These are phyloP conservation scores for Triglochin maritima DNA, from an alignment of 106 monocot genomes.

Conservation along the genomic window DNA sequence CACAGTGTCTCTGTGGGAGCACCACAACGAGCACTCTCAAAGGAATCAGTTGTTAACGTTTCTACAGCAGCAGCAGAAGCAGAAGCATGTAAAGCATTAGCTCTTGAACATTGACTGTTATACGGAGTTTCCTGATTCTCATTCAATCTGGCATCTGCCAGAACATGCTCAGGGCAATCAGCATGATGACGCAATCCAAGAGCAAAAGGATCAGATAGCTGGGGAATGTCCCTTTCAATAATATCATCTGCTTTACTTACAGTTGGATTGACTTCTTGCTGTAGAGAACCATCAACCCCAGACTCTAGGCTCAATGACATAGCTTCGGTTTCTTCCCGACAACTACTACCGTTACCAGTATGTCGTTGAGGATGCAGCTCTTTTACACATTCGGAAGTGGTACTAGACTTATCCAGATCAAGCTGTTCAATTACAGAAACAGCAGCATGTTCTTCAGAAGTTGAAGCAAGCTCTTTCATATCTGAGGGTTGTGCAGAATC, in stretches of 20 bases:
- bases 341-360: background rate
- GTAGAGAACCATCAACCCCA: background rate
- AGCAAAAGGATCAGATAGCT: background rate
- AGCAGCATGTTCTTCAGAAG: background rate
- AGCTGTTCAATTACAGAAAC: background rate
- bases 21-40: slow-evolving; percentile 8
- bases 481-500: background rate
- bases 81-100: background rate
- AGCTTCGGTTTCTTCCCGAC: background rate
- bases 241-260: background rate
- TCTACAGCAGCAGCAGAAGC: background rate
- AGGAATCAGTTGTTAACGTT: background rate
- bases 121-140: background rate
- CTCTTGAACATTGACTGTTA: background rate
- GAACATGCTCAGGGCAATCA: background rate
- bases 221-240: background rate
- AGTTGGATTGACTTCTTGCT: background rate
- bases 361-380: slow-evolving; percentile 1
- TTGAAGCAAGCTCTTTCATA: background rate
- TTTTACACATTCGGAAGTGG: background rate
- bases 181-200: background rate
- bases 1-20: background rate
- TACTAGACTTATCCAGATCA: background rate
- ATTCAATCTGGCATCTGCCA: background rate
- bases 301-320: background rate